Evolutionary conservation across 2,329 filamentous ascomycete species (phyloP), one percentile per base, ranked within the genome.

Genomic region (Keithomyces neogunnii): DNA sequence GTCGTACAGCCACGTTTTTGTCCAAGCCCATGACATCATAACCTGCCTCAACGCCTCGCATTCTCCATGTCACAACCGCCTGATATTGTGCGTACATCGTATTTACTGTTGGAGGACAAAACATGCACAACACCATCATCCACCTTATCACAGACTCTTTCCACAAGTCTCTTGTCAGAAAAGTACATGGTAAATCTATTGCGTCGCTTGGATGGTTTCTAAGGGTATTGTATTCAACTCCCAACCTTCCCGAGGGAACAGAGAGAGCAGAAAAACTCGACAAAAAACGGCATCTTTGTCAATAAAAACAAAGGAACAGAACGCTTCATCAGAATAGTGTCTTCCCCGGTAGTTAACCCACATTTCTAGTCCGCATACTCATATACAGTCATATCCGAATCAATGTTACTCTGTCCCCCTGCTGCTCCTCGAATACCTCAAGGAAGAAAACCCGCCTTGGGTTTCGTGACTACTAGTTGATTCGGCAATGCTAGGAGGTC

Each of bases 401-500:
- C 33, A 6, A 35, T 11, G 11, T 44, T 44, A 30, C 8, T 4
- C n/a, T 44, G 40, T 44, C 7, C 28, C 40, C 13, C 40, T 45
- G 11, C 36, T 50, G 5, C 39, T 10, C 10, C 31, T 26, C 11
- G 49, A 53, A 13, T 36, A 49, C 28, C 19, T 33, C 5, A 49
- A 45, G 26, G 36, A 35, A 5, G 45, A 28, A 5, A 30, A 26
- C 3, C 36, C 29, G 26, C 55, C 44, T 26, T 56, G 54, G 5
- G 59, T 60, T 44, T 66, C 64, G 33, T 57, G 60, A 45, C 65
- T 69, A 52, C 62, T 62, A 36, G 60, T 60, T 48, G 64, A 68
- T 9, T 63, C 65, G 4, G 64, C 60, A 33, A 67, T 56, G 46
- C 69, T 71, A 19, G 58, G 52, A 43, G 66, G 62, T 49, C 67